Conservation (phyloP, 768 basidiomycete genomes). For the Boletus rubescentipes region DNA sequence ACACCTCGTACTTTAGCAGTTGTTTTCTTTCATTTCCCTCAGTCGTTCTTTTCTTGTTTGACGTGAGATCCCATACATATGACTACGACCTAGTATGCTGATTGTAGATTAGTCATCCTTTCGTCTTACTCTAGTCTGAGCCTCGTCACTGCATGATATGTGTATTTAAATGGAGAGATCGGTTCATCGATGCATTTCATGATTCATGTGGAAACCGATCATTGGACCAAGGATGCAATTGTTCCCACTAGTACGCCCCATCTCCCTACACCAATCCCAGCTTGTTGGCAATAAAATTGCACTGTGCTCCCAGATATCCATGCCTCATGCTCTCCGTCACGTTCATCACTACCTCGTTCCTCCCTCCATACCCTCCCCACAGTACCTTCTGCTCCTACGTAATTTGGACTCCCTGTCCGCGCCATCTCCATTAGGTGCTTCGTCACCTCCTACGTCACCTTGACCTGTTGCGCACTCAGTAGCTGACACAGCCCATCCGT, state of each 20-base stretch:
- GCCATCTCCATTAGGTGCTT: constrained; percentile 13
- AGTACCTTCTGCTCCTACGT: constrained; percentile 9
- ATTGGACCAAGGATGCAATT: too few relatives aligned
- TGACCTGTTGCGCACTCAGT: constrained; percentile 2
- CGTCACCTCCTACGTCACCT: constrained; percentile 4
- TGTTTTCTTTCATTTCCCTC: too few relatives aligned
- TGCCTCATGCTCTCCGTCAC: constrained; percentile 4
- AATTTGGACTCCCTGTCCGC: constrained; percentile 19
- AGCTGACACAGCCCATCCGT: constrained; percentile 19
- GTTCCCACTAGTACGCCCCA: not conserved
- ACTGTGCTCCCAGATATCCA: constrained; percentile 12
- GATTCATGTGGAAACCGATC: too few relatives aligned
- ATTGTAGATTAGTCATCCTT: too few relatives aligned
- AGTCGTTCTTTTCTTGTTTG: too few relatives aligned
- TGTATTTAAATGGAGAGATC: too few relatives aligned
- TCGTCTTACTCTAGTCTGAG: too few relatives aligned
- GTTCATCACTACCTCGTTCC: constrained; percentile 11
- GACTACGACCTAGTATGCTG: too few relatives aligned
- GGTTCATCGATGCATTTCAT: too few relatives aligned
- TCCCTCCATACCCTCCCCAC: constrained; percentile 13
- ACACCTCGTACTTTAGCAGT: too few relatives aligned
- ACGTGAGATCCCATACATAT: too few relatives aligned
- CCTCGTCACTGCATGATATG: too few relatives aligned
- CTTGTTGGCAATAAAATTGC: constrained; percentile 14
- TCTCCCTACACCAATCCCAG: constrained; percentile 14